A percentile compares a stretch with the other conserved stretches of the same genome.
Conservation (phyloP, 164 flowering plant genomes). For the Litsea cubeba region DNA sequence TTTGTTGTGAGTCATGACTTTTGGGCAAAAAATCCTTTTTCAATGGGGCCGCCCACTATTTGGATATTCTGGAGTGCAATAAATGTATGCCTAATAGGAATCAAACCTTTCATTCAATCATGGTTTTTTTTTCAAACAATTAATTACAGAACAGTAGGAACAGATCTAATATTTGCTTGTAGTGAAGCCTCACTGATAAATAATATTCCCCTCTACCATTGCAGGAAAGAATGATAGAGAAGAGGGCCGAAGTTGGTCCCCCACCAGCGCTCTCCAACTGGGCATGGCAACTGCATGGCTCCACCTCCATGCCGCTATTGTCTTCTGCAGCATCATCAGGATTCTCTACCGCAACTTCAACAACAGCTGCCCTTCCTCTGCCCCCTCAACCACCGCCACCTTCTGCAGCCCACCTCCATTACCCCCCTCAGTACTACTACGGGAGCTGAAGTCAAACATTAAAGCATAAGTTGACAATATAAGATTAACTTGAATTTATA, state of each 20-base stretch:
- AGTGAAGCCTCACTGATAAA: neutral
- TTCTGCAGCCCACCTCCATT: constrained; percentile 8
- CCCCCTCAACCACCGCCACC: constrained; percentile 12
- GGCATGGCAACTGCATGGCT: constrained; percentile 36
- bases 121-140: too few relatives aligned
- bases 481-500: neutral
- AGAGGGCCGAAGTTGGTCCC: constrained; percentile 15
- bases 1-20: too few relatives aligned
- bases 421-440: constrained; percentile 25
- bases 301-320: constrained; percentile 27
- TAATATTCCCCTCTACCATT: neutral
- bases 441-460: constrained; percentile 9
- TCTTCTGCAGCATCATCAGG: constrained; percentile 92
- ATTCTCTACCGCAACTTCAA: constrained; percentile 47
- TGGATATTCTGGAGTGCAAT: too few relatives aligned
- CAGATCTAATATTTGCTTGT: neutral
- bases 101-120: neutral
- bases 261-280: constrained; percentile 25
- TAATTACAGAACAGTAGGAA: neutral
- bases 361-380: constrained; percentile 36
- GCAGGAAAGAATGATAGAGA: constrained; percentile 33
- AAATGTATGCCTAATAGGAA: too few relatives aligned
- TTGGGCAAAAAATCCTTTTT: too few relatives aligned
- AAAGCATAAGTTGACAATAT: neutral
- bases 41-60: too few relatives aligned